Conservation (phyloP, 2,329 filamentous ascomycete genomes). For the Sclerotinia spermophila region DNA sequence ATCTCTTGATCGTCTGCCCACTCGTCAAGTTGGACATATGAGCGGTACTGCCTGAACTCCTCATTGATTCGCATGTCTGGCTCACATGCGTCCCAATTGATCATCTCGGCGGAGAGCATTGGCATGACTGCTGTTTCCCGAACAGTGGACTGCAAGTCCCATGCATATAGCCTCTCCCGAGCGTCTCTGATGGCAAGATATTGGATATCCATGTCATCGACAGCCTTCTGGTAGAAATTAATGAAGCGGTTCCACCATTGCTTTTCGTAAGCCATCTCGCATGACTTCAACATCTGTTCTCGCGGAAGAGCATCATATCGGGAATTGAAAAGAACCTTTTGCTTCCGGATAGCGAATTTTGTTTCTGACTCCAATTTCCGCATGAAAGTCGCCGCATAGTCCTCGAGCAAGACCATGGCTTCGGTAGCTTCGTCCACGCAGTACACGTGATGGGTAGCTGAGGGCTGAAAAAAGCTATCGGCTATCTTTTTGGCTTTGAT, state of each 20-base stretch:
- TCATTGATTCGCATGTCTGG: background rate
- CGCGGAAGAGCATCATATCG: background rate
- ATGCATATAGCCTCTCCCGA: background rate
- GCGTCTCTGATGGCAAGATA: background rate
- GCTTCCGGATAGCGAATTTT: background rate
- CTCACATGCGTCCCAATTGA: background rate
- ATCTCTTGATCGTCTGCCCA: background rate
- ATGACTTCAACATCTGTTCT: background rate
- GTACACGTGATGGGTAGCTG: fast-evolving
- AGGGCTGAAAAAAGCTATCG: background rate
- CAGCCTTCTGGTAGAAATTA: background rate
- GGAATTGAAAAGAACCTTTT: background rate
- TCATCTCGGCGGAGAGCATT: background rate
- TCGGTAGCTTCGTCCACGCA: background rate
- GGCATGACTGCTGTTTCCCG: background rate
- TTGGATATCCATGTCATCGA: background rate
- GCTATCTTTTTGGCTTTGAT: background rate
- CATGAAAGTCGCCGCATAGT: background rate
- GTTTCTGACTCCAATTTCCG: background rate
- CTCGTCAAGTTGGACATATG: background rate
- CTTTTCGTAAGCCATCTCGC: background rate
- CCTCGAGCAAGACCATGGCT: background rate
- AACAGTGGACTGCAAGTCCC: background rate
- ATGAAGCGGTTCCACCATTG: background rate
- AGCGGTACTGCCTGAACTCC: background rate